Conservation (phyloP, 2,329 filamentous ascomycete genomes). For the Diaporthe sp. region DNA sequence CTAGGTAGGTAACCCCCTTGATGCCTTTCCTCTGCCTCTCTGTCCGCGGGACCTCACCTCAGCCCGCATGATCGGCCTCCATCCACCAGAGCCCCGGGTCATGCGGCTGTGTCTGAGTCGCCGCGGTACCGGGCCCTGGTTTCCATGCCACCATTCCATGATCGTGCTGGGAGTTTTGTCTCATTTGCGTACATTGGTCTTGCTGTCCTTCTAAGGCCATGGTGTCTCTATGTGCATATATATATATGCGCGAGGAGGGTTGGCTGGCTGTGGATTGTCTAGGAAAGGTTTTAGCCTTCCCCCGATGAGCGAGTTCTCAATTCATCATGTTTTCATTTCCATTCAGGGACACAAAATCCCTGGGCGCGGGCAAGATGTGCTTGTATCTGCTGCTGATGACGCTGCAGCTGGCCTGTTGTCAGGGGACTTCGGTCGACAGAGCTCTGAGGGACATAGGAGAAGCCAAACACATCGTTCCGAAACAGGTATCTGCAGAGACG, state of each 20-base stretch:
- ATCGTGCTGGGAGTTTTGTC: constrained; percentile 5
- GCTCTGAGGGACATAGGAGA: not conserved
- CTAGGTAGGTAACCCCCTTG: constrained; percentile 7
- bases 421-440: not conserved
- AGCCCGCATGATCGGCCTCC: not conserved
- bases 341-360: constrained; percentile 1
- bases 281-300: not conserved
- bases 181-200: not conserved
- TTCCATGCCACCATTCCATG: constrained; percentile 27
- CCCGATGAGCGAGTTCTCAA: not conserved
- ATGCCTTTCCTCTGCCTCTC: not conserved
- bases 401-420: constrained; percentile 30
- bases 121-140: not conserved
- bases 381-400: constrained; percentile 32
- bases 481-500: not conserved
- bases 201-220: not conserved
- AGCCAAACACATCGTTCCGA: not conserved
- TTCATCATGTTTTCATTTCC: not conserved
- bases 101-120: constrained; percentile 14
- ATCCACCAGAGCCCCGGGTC: constrained; percentile 9
- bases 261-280: not conserved
- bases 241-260: constrained; percentile 1
- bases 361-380: constrained; percentile 13
- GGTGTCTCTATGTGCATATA: not conserved
- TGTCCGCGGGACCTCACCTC: not conserved